Percentiles rank a stretch among this genome's conserved stretches.
Evolutionary conservation across 331 rosid genomes (phyloP).

Genomic region (Malus hybrid): DNA sequence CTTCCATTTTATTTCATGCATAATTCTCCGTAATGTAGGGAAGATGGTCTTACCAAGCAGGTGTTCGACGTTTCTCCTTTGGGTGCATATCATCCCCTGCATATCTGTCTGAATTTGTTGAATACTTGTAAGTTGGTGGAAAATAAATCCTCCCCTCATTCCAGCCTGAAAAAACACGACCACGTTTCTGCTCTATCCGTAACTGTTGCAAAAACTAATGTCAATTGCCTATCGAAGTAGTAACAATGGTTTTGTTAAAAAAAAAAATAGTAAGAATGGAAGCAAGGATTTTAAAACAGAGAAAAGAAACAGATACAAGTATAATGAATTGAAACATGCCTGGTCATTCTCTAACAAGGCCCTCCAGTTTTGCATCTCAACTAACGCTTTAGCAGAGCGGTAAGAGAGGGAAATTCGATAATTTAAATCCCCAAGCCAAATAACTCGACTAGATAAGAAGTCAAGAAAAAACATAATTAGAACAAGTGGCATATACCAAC

Average conservation of each 20-base stretch:
- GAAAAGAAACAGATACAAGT: background rate
- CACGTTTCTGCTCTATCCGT: conserved; percentile 86
- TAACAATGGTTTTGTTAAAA: too few species aligned
- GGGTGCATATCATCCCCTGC: conserved; percentile 95
- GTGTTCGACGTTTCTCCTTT: conserved; percentile 92
- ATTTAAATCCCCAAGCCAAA: conserved; percentile 99
- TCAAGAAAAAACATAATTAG: conserved; percentile 13
- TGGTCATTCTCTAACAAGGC: conserved; percentile 95
- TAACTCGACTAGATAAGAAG: conserved; percentile 60
- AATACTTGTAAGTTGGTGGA: conserved; percentile 98
- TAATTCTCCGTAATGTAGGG: background rate
- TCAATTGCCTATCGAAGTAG: background rate
- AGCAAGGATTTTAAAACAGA: conserved; percentile 1
- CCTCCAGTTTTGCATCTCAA: conserved; percentile 99
- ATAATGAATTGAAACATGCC: conserved; percentile 34
- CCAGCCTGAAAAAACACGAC: conserved; percentile 85
- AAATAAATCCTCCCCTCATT: conserved; percentile 95
- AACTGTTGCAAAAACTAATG: conserved; percentile 46
- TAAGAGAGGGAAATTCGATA: conserved; percentile 87
- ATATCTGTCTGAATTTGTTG: conserved; percentile 94
- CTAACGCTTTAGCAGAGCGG: conserved; percentile 95
- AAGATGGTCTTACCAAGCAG: conserved; percentile 75
- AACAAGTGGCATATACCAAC: background rate
- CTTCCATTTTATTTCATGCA: background rate
- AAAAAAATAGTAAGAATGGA: background rate